These are phyloP conservation scores for Striga asiatica DNA, from an alignment of 257 asterid species.

Conservation along the genomic window DNA sequence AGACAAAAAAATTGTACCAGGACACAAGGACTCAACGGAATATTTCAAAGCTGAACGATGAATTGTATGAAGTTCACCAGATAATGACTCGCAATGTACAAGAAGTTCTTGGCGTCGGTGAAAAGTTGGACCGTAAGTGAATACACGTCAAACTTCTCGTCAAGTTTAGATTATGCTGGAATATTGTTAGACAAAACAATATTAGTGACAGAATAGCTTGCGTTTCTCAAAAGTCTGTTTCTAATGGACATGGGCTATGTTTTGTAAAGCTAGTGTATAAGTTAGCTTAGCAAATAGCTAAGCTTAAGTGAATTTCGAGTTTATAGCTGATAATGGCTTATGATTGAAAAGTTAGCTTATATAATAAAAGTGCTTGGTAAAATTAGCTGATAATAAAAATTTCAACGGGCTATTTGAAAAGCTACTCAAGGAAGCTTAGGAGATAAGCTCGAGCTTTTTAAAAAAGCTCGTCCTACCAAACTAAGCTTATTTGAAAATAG, in stretches of 20 bases:
- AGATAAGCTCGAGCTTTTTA: too few relatives aligned
- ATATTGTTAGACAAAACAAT: neutral
- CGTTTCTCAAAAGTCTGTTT: neutral
- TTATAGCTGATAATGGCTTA: too few relatives aligned
- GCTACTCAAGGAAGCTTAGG: too few relatives aligned
- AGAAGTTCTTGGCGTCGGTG: conserved; percentile 99
- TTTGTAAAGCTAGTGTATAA: too few relatives aligned
- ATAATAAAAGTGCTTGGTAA: too few relatives aligned
- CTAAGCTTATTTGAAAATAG: too few relatives aligned
- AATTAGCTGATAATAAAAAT: too few relatives aligned
- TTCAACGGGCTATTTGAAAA: too few relatives aligned
- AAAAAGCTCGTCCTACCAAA: too few relatives aligned
- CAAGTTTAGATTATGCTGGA: neutral
- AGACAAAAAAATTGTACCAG: conserved; percentile 82
- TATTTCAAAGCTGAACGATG: conserved; percentile 82
- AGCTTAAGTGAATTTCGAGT: too few relatives aligned
- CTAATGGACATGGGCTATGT: neutral
- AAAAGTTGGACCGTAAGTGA: conserved; percentile 90
- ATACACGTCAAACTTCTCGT: neutral
- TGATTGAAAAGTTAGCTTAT: too few relatives aligned
- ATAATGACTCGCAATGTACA: conserved; percentile 97
- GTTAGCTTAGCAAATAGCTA: too few relatives aligned
- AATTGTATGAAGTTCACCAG: conserved; percentile 96
- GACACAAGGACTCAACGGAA: conserved; percentile 93
- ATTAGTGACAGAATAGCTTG: neutral